These are phyloP conservation scores for Xylaria curta DNA, from an alignment of 495 filamentous ascomycete species.

Conservation along the genomic window DNA sequence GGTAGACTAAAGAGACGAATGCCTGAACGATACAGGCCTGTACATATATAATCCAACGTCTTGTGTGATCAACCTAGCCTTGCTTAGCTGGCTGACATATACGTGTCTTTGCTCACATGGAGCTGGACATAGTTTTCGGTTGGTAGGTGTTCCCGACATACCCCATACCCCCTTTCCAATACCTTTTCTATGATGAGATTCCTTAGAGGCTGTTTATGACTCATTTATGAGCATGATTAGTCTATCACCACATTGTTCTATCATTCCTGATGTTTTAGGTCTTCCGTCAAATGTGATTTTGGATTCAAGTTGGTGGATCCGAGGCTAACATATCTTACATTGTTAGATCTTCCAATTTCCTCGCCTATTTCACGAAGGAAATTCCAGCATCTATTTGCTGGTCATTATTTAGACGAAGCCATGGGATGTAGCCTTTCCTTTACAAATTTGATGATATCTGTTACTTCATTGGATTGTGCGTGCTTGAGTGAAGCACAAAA, in stretches of 20 bases:
- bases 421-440: constrained; percentile 32
- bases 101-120: constrained; percentile 13
- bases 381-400: background rate
- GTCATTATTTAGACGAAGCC: background rate
- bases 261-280: constrained; percentile 41
- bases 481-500: constrained; percentile 33
- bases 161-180: constrained; percentile 14
- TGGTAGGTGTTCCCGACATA: constrained; percentile 19
- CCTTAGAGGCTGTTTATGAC: constrained; percentile 59
- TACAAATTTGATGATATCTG: constrained; percentile 34
- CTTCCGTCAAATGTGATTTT: background rate
- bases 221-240: constrained; percentile 50
- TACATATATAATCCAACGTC: constrained; percentile 45
- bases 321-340: background rate
- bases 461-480: constrained; percentile 28
- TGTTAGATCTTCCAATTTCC: background rate
- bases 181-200: constrained; percentile 29
- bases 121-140: constrained; percentile 1
- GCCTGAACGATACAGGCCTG: constrained; percentile 27
- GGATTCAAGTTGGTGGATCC: background rate
- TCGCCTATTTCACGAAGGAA: background rate
- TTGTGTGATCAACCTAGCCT: constrained; percentile 23
- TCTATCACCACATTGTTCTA: constrained; percentile 55
- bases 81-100: constrained; percentile 3
- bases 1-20: constrained; percentile 25